These are phyloP conservation scores for Oidium heveae DNA, from an alignment of 2,329 filamentous ascomycete genomes.

Conservation along the genomic window DNA sequence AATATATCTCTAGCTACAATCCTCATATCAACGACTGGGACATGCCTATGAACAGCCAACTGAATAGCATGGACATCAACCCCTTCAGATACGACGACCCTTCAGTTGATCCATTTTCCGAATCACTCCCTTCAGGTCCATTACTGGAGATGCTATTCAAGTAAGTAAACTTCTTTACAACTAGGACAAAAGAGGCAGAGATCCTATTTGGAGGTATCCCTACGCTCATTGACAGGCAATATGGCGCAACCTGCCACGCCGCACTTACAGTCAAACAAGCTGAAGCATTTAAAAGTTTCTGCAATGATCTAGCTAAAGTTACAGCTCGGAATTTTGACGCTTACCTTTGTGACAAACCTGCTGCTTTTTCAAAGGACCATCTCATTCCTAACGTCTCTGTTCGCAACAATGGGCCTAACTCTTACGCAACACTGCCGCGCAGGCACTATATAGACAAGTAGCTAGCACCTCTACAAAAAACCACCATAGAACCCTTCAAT, in stretches of 20 bases:
- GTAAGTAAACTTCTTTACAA: not conserved
- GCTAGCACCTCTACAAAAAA: not conserved
- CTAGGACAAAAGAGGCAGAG: not conserved
- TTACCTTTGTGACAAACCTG: not conserved
- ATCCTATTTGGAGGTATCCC: not conserved
- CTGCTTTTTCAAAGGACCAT: not conserved
- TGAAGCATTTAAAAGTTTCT: not conserved
- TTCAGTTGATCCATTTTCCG: not conserved
- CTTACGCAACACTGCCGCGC: not conserved
- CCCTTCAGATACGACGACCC: not conserved
- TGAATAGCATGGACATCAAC: not conserved
- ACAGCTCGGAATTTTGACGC: not conserved
- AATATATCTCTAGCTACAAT: not conserved
- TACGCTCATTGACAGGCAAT: not conserved
- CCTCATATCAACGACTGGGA: not conserved
- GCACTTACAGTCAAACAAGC: not conserved
- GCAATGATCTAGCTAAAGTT: not conserved
- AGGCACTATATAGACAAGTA: not conserved
- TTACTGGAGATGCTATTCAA: not conserved
- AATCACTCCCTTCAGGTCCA: not conserved
- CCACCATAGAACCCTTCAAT: not conserved
- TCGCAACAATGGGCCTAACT: not conserved
- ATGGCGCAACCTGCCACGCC: not conserved
- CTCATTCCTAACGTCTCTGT: not conserved
- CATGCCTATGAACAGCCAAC: not conserved